Evolutionary conservation across 768 basidiomycete genomes (phyloP).

Genomic region (Russula sp.): DNA sequence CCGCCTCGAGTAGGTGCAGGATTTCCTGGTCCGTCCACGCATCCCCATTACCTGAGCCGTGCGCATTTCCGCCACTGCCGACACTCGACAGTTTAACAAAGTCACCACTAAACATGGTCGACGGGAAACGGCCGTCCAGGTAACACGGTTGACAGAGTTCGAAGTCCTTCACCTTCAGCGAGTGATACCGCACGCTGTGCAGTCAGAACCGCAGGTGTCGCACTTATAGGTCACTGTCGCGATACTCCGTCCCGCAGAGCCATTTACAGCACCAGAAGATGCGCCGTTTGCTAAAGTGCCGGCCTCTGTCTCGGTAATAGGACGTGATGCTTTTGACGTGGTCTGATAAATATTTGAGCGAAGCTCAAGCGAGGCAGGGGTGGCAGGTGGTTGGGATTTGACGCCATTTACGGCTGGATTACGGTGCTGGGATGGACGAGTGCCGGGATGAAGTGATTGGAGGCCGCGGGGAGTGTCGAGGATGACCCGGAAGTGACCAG

Average conservation of each 20-base stretch:
- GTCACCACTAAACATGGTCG: conserved; percentile 93
- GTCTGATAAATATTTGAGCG: conserved; percentile 87
- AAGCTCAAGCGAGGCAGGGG: conserved; percentile 79
- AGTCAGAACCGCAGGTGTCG: conserved; percentile 94
- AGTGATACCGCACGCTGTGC: conserved; percentile 88
- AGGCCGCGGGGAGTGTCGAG: conserved; percentile 96
- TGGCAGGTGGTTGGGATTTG: conserved; percentile 41
- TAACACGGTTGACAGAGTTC: conserved; percentile 92
- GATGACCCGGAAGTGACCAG: conserved; percentile 97
- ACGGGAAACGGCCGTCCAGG: conserved; percentile 94
- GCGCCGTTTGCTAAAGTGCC: conserved; percentile 56
- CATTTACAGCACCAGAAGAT: conserved; percentile 44
- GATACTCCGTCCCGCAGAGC: conserved; percentile 35
- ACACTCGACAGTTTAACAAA: conserved; percentile 79
- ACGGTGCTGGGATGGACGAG: conserved; percentile 50
- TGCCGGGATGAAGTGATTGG: conserved; percentile 87
- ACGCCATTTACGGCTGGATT: conserved; percentile 47
- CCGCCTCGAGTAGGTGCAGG: conserved; percentile 84
- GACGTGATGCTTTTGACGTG: conserved; percentile 75
- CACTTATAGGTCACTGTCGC: conserved; percentile 65
- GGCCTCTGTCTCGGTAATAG: conserved; percentile 68
- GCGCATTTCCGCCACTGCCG: conserved; percentile 35
- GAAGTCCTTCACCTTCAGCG: conserved; percentile 87
- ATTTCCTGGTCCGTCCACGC: conserved; percentile 91
- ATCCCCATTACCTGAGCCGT: conserved; percentile 45